A percentile compares a stretch with the other conserved stretches of the same genome.
Evolutionary conservation across 345 rosid species (phyloP).

Genomic region (Eucalyptus brandiana): DNA sequence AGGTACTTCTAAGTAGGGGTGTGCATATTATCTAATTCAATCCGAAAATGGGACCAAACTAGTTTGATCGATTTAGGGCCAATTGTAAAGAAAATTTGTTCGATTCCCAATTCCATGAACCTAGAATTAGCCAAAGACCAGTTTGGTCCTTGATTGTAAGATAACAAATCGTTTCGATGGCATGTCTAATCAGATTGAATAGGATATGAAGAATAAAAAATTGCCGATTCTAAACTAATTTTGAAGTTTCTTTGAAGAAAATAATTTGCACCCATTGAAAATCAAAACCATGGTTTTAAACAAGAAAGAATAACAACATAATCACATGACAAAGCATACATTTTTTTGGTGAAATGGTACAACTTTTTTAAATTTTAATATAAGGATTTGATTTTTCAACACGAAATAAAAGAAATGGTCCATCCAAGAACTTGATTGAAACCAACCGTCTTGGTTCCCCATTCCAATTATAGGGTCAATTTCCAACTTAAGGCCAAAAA

Average conservation of each 20-base stretch:
- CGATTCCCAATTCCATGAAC: background rate
- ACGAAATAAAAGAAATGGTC: background rate
- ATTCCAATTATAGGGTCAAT: background rate
- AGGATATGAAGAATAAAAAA: background rate
- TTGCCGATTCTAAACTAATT: rapidly evolving
- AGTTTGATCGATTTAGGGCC: background rate
- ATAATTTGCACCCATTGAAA: background rate
- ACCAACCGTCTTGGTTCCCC: background rate
- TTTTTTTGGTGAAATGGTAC: background rate
- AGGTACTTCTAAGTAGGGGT: background rate
- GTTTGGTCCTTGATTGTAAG: background rate
- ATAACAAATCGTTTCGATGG: background rate
- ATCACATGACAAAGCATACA: background rate
- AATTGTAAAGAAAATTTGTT: background rate
- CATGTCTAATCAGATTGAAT: background rate
- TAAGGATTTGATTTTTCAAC: background rate
- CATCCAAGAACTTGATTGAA: background rate
- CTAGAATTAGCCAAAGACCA: background rate
- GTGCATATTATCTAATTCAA: background rate
- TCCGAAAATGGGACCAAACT: background rate
- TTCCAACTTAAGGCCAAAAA: background rate
- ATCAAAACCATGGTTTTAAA: background rate
- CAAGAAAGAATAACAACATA: background rate
- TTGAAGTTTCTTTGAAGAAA: background rate
- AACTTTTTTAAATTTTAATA: background rate